Conservation (phyloP, 805 yeast genomes). For the Priceomyces castillae region DNA sequence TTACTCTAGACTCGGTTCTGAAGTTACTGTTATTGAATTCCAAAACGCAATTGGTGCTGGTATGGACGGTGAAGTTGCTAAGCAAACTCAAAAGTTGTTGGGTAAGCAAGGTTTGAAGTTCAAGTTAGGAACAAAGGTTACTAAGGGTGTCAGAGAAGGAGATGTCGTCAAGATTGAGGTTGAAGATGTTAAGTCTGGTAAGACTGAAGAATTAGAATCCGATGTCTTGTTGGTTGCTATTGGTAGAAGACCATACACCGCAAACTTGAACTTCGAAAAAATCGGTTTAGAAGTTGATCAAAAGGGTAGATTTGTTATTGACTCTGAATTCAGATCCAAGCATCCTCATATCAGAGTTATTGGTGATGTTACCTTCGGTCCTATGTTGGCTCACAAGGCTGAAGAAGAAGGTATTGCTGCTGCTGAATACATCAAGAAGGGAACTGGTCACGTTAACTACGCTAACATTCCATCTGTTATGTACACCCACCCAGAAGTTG, state of each 20-base stretch:
- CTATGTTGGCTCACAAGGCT: slow-evolving; percentile 99
- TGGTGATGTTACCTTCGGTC: slow-evolving; percentile 98
- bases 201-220: slow-evolving; percentile 74
- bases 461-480: slow-evolving; percentile 97
- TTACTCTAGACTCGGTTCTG: slow-evolving; percentile 90
- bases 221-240: slow-evolving; percentile 95
- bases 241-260: slow-evolving; percentile 97
- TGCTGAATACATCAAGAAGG: slow-evolving; percentile 87
- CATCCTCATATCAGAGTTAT: slow-evolving; percentile 91
- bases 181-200: slow-evolving; percentile 86
- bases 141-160: slow-evolving; percentile 83
- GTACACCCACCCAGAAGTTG: slow-evolving; percentile 99
- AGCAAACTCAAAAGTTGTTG: slow-evolving; percentile 82
- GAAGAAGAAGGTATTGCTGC: slow-evolving; percentile 99
- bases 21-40: slow-evolving; percentile 93
- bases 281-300: slow-evolving; percentile 89
- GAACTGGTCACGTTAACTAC: slow-evolving; percentile 98
- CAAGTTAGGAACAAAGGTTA: slow-evolving; percentile 88
- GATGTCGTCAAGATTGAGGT: slow-evolving; percentile 83
- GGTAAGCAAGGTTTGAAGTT: slow-evolving; percentile 94
- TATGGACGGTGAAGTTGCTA: slow-evolving; percentile 95
- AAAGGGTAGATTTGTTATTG: slow-evolving; percentile 91
- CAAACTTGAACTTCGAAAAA: slow-evolving; percentile 84
- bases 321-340: slow-evolving; percentile 89
- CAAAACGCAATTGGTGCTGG: slow-evolving; percentile 93